A percentile compares a stretch with the other conserved stretches of the same genome.
phyloP scores from a whole-genome alignment of 2,329 filamentous ascomycete species.

The Phialemoniopsis sp. region DNA sequence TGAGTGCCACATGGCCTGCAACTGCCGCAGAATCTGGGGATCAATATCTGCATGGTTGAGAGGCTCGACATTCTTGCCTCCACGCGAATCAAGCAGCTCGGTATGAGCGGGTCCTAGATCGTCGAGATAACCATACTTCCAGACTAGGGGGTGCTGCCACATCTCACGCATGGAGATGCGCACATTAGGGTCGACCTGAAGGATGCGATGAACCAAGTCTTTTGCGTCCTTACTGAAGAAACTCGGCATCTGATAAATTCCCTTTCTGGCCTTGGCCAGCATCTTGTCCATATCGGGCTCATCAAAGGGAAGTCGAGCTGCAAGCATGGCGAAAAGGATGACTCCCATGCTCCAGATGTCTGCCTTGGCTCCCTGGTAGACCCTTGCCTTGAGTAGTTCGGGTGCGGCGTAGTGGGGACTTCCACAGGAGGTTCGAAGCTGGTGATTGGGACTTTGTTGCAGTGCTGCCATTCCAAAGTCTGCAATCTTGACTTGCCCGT shows the following conservation, averaged over 20 bases:
- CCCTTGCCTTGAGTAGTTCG: slow-evolving; percentile 73
- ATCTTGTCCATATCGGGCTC: slow-evolving; percentile 59
- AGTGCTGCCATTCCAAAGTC: slow-evolving; percentile 98
- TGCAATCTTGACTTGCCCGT: slow-evolving; percentile 82
- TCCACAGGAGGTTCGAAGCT: slow-evolving; percentile 85
- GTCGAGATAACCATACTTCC: slow-evolving; percentile 76
- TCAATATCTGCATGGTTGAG: slow-evolving; percentile 65
- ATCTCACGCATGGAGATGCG: slow-evolving; percentile 79
- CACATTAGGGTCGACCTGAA: slow-evolving; percentile 71
- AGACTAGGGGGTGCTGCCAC: slow-evolving; percentile 82
- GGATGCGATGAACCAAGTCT: slow-evolving; percentile 75
- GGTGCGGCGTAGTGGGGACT: slow-evolving; percentile 97
- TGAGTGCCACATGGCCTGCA: slow-evolving; percentile 89
- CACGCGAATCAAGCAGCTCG: slow-evolving; percentile 32
- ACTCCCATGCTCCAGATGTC: slow-evolving; percentile 96
- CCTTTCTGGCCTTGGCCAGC: slow-evolving; percentile 56
- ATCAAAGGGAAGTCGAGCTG: slow-evolving; percentile 80
- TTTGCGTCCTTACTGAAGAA: slow-evolving; percentile 64
- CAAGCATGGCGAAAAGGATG: slow-evolving; percentile 83
- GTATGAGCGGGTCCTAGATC: slow-evolving; percentile 41
- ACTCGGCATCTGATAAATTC: slow-evolving; percentile 56
- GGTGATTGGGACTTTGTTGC: slow-evolving; percentile 72
- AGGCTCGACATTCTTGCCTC: slow-evolving; percentile 57
- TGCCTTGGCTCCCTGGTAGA: slow-evolving; percentile 79
- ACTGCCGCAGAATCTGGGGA: slow-evolving; percentile 74